Evolutionary conservation across 192 early-diverging fungal genomes (phyloP).

Genomic region (Coemansia sp.): DNA sequence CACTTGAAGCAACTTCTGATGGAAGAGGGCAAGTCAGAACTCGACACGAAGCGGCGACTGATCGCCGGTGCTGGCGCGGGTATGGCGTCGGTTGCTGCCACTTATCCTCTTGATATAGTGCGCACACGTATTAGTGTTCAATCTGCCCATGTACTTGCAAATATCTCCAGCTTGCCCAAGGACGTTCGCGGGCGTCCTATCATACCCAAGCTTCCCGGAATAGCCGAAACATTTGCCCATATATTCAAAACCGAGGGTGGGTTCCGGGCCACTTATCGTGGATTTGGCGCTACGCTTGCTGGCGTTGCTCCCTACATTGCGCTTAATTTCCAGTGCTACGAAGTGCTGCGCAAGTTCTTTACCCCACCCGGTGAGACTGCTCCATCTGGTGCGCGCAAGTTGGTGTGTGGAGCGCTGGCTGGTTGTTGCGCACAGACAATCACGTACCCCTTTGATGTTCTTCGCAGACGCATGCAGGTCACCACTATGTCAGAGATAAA

Average conservation of each 20-base stretch:
- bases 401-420: constrained; percentile 72
- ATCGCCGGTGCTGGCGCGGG: constrained; percentile 74
- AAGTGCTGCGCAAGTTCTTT: constrained; percentile 69
- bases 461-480: constrained; percentile 79
- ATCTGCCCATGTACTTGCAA: constrained; percentile 60
- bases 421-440: constrained; percentile 80
- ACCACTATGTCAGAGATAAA: constrained; percentile 65
- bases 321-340: constrained; percentile 80
- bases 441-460: constrained; percentile 77
- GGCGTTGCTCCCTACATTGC: constrained; percentile 82
- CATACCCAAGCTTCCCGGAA: constrained; percentile 69
- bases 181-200: constrained; percentile 52
- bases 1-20: constrained; percentile 72
- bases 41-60: constrained; percentile 70
- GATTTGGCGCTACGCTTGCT: constrained; percentile 68
- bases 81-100: constrained; percentile 72
- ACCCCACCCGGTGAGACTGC: constrained; percentile 59
- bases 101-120: constrained; percentile 78
- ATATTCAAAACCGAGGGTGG: constrained; percentile 75
- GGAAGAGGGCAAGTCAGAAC: constrained; percentile 64
- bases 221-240: constrained; percentile 59
- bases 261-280: constrained; percentile 69
- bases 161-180: constrained; percentile 42
- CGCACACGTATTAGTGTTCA: constrained; percentile 75
- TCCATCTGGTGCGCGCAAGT: constrained; percentile 62